Evolutionary conservation across 148 eudicot species (phyloP).

Genomic region (Silene latifolia): DNA sequence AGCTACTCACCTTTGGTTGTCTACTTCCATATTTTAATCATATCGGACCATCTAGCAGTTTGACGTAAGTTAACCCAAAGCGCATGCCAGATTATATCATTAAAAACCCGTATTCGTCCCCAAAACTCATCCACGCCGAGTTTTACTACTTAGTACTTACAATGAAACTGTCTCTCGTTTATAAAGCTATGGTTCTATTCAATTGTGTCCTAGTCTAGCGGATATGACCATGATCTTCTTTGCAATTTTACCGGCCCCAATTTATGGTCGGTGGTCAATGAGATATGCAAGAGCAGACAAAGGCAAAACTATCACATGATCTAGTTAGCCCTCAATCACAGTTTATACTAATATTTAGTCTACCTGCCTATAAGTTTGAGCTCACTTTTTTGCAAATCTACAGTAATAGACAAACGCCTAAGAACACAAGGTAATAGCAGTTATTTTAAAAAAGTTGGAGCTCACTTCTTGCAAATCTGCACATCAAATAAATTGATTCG

Average conservation of each 20-base stretch:
- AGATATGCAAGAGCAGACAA: not conserved
- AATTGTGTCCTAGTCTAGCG: too few relatives aligned
- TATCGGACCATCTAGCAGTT: not conserved
- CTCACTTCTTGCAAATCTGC: too few relatives aligned
- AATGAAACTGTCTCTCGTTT: too few relatives aligned
- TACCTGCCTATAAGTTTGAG: not conserved
- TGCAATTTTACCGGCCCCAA: not conserved
- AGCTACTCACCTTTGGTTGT: not conserved
- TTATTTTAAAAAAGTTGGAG: not conserved
- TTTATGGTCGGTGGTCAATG: too few relatives aligned
- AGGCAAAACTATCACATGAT: not conserved
- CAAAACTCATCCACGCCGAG: not conserved
- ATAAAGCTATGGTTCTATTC: too few relatives aligned
- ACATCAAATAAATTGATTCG: too few relatives aligned
- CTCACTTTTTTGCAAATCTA: not conserved
- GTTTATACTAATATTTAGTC: not conserved
- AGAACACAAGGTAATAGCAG: not conserved
- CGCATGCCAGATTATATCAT: not conserved
- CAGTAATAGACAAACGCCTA: not conserved
- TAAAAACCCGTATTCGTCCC: not conserved
- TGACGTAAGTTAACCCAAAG: not conserved
- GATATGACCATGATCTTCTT: too few relatives aligned
- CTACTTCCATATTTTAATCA: not conserved
- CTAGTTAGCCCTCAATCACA: not conserved
- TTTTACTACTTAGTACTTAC: not conserved